Evolutionary conservation across 805 yeast species (phyloP).

Genomic region (Candida cerambycidarum): DNA sequence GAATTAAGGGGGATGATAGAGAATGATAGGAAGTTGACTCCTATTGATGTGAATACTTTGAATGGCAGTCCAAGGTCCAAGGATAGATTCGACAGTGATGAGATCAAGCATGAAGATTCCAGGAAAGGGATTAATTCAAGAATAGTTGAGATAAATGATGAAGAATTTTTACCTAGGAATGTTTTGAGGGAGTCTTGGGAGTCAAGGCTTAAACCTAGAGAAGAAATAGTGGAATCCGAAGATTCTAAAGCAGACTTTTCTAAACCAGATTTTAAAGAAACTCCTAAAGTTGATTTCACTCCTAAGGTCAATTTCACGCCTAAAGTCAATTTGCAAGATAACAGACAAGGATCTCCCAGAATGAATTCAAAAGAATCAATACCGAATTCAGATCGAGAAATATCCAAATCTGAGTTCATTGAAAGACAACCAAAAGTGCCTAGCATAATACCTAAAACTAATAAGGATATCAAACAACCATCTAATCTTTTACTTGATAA

Average conservation of each 20-base stretch:
- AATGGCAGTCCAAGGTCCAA: not conserved
- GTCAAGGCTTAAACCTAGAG: not conserved
- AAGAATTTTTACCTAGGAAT: not conserved
- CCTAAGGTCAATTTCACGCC: too few relatives aligned
- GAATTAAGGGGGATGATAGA: conserved; percentile 12
- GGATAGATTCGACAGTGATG: too few relatives aligned
- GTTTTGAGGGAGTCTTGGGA: too few relatives aligned
- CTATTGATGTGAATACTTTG: conserved; percentile 10
- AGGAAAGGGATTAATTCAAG: not conserved
- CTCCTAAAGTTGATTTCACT: too few relatives aligned
- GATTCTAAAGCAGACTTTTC: too few relatives aligned
- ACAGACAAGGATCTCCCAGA: too few relatives aligned
- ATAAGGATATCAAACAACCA: not conserved
- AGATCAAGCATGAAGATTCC: not conserved
- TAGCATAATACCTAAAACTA: not conserved
- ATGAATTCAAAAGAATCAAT: too few relatives aligned
- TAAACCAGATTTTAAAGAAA: too few relatives aligned
- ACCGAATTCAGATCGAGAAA: too few relatives aligned
- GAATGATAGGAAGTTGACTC: conserved; percentile 12
- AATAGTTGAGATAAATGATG: not conserved
- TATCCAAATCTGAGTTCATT: too few relatives aligned
- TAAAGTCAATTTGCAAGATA: too few relatives aligned
- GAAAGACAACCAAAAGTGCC: not conserved
- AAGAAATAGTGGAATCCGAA: too few relatives aligned
- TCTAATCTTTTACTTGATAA: conserved; percentile 11